Percentiles rank a stretch among this genome's conserved stretches.
These are phyloP conservation scores for Thuja plicata DNA, from an alignment of 83 land plant genomes.

Conservation along the genomic window DNA sequence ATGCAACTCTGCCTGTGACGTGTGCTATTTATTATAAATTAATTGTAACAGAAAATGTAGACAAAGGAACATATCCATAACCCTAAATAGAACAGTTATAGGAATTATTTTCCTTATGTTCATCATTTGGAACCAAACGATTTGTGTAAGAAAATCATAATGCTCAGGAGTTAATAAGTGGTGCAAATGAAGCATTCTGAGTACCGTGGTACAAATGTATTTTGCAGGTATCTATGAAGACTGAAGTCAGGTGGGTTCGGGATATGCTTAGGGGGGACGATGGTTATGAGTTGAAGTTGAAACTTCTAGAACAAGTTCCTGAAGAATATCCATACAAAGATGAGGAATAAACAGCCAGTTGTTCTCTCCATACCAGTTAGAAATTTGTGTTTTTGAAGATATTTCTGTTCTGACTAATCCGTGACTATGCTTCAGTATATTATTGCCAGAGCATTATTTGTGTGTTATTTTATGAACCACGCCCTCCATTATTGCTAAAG, in stretches of 20 bases:
- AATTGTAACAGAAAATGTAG: not conserved
- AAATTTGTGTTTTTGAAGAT: not conserved
- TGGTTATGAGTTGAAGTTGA: conserved; percentile 77
- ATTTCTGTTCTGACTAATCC: no score
- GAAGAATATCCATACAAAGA: conserved; percentile 96
- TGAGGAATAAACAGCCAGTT: conserved; percentile 49
- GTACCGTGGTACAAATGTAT: not conserved
- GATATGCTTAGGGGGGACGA: conserved; percentile 93
- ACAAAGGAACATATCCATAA: not conserved
- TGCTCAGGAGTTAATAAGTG: not conserved
- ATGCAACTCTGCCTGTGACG: not conserved
- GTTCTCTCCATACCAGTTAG: not conserved
- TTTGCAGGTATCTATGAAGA: conserved; percentile 87
- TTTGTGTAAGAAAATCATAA: not conserved
- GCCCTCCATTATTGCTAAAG: not conserved
- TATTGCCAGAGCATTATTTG: not conserved
- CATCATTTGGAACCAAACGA: not conserved
- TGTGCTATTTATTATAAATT: not conserved
- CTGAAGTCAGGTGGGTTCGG: conserved; percentile 85
- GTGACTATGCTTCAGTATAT: not conserved
- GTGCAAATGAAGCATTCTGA: not conserved
- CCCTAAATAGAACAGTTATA: not conserved
- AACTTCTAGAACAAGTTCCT: conserved; percentile 87
- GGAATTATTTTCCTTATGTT: not conserved
- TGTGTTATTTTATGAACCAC: not conserved